Evolutionary conservation across 1,284 basidiomycete species (phyloP).

Genomic region (Erythrobasidium hasegawianum): DNA sequence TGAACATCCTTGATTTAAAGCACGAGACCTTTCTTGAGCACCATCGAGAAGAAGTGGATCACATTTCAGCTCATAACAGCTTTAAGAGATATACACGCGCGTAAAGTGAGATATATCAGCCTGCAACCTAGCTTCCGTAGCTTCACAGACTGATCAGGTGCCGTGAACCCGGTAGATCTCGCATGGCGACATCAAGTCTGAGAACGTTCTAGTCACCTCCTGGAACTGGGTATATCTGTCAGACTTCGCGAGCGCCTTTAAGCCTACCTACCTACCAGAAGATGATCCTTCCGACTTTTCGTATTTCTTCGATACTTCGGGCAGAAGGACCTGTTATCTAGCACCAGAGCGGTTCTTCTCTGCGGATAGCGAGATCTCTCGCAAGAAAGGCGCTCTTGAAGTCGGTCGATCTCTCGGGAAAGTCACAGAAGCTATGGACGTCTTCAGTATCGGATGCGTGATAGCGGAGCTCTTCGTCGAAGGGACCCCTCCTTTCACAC

Average conservation of each 20-base stretch:
- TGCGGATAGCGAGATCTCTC: slow-evolving; percentile 63
- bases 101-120: slow-evolving; percentile 52
- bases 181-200: slow-evolving; percentile 97
- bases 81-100: slow-evolving; percentile 73
- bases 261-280: slow-evolving; percentile 89
- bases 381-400: slow-evolving; percentile 40
- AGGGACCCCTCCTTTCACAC: slow-evolving; percentile 85
- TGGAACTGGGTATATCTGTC: slow-evolving; percentile 94
- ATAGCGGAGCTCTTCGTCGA: slow-evolving; percentile 95
- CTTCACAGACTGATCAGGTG: neutral
- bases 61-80: slow-evolving; percentile 87
- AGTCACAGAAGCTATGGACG: slow-evolving; percentile 95
- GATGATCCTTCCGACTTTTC: slow-evolving; percentile 98
- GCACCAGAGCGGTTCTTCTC: slow-evolving; percentile 95
- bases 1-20: slow-evolving; percentile 55
- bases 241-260: slow-evolving; percentile 90
- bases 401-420: slow-evolving; percentile 63
- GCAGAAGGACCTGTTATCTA: slow-evolving; percentile 87
- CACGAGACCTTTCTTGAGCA: slow-evolving; percentile 87
- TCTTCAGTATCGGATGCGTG: slow-evolving; percentile 93
- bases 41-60: slow-evolving; percentile 97
- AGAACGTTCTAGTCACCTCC: slow-evolving; percentile 93
- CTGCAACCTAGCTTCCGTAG: neutral
- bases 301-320: slow-evolving; percentile 95
- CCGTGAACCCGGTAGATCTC: slow-evolving; percentile 54